These are phyloP conservation scores for Boletellus deceptivus DNA, from an alignment of 1,284 basidiomycete genomes.

Conservation along the genomic window DNA sequence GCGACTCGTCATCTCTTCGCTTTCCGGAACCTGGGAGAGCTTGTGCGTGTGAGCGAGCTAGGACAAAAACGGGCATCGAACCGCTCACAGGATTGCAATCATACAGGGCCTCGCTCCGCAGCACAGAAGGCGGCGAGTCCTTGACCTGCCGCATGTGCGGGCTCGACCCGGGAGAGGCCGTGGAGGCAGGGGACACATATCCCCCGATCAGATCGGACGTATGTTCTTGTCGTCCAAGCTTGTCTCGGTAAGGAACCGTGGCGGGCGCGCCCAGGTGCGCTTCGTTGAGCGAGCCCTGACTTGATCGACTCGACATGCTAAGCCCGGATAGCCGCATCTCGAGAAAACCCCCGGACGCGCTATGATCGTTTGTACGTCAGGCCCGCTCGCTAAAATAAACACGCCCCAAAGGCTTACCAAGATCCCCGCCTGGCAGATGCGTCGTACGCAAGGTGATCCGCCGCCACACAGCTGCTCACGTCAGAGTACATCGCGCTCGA, in stretches of 20 bases:
- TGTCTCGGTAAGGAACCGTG: constrained; percentile 26
- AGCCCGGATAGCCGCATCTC: constrained; percentile 47
- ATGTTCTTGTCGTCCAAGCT: constrained; percentile 19
- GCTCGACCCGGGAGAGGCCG: constrained; percentile 43
- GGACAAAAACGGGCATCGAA: background rate
- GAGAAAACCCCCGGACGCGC: constrained; percentile 38
- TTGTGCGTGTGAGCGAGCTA: constrained; percentile 7
- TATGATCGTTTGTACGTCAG: constrained; percentile 29
- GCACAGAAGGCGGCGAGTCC: constrained; percentile 24
- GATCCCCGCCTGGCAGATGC: constrained; percentile 43
- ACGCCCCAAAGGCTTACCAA: constrained; percentile 39
- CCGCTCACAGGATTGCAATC: constrained; percentile 25
- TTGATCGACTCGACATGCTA: constrained; percentile 40
- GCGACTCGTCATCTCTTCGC: constrained; percentile 25
- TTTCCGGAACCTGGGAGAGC: constrained; percentile 28
- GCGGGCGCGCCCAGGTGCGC: constrained; percentile 20
- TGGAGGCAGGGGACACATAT: constrained; percentile 41
- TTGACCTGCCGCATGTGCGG: constrained; percentile 35
- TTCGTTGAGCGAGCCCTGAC: constrained; percentile 30
- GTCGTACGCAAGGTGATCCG: constrained; percentile 33
- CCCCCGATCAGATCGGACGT: constrained; percentile 19
- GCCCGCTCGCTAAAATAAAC: constrained; percentile 6
- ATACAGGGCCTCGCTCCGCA: constrained; percentile 29
- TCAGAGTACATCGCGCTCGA: constrained; percentile 57
- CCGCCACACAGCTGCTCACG: constrained; percentile 41